Conservation (phyloP, 2,329 filamentous ascomycete species). For the Rhynchosporium graminicola region DNA sequence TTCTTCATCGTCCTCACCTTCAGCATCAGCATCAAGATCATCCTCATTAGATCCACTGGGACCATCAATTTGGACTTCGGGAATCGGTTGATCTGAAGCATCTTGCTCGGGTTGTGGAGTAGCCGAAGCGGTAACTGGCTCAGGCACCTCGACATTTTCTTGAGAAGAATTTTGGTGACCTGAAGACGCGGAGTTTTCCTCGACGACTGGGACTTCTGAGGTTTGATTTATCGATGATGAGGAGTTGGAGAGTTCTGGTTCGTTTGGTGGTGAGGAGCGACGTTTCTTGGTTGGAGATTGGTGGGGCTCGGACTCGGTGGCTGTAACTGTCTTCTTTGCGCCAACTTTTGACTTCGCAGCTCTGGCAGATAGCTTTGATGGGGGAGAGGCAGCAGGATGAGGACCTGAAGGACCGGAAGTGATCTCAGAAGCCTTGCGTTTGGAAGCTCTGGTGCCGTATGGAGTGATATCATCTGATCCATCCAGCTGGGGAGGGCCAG, state of each 20-base stretch:
- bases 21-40: slow-evolving; percentile 6
- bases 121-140: slow-evolving; percentile 9
- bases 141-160: background rate
- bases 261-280: slow-evolving; percentile 18
- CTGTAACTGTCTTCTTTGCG: slow-evolving; percentile 25
- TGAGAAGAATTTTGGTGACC: slow-evolving; percentile 8
- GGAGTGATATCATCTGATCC: slow-evolving; percentile 20
- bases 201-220: background rate
- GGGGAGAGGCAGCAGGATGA: slow-evolving; percentile 17
- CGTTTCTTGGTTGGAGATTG: slow-evolving; percentile 30
- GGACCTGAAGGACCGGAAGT: slow-evolving; percentile 15
- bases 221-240: slow-evolving; percentile 13
- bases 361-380: slow-evolving; percentile 21
- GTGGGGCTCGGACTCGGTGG: slow-evolving; percentile 26
- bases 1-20: slow-evolving; percentile 2
- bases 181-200: background rate
- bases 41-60: slow-evolving; percentile 21
- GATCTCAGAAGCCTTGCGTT: slow-evolving; percentile 33
- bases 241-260: slow-evolving; percentile 10
- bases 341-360: slow-evolving; percentile 18
- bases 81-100: slow-evolving; percentile 14
- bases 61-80: slow-evolving; percentile 20
- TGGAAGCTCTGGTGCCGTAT: slow-evolving; percentile 31
- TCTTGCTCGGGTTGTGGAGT: slow-evolving; percentile 14
- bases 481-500: slow-evolving; percentile 20